Base-by-base conservation (phyloP, 2,329 filamentous ascomycete species). In the Epichloe coenophiala region DNA sequence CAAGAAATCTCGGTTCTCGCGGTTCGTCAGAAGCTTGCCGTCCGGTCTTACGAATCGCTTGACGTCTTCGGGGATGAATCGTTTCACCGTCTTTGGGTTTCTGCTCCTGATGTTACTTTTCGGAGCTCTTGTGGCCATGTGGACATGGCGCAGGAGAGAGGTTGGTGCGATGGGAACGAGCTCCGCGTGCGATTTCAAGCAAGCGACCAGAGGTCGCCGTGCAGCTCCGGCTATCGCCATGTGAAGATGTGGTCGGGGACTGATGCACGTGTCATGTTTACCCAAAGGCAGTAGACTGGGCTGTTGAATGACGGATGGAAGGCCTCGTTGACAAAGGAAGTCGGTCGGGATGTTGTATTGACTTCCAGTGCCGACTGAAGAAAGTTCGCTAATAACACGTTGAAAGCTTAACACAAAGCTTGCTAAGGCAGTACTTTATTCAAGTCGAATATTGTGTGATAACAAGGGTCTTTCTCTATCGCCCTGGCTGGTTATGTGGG, bases 1-100 rank as follows among this genome's bases (percentile, higher is more conserved):
- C 2, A 67, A 49, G 33, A 65, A 66, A 9, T 55, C 54, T 48
- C 54, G 55, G 42, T 56, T 60, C 31, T 64, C 59, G 4, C 53
- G 58, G 3, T 60, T 65, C 15, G 62, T 66, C 9, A 49, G n/a
- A n/a, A 67, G 53, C 46, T 19, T 56, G 40, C 64, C 63, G 19
- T 57, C 50, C 1, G 27, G 3, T 12, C 21, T 47, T 45, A 64
- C 42, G 47, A 63, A 62, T 6, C 51, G 47, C 15, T 50, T 53
- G 40, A 50, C 58, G 1, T 52, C 46, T 13, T 52, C 37, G 7
- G 61, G 62, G 31, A 65, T 46, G 17, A 55, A 57, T 35, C 57
- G 47, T 23, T 43, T 53, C 23, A 55, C 38, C 11, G 38, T 23
- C 27, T 42, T 49, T 5, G 47, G 46, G 19, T 53, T 48, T 37